Conservation (phyloP, 2,329 filamentous ascomycete genomes). For the Fusarium dlaminii region DNA sequence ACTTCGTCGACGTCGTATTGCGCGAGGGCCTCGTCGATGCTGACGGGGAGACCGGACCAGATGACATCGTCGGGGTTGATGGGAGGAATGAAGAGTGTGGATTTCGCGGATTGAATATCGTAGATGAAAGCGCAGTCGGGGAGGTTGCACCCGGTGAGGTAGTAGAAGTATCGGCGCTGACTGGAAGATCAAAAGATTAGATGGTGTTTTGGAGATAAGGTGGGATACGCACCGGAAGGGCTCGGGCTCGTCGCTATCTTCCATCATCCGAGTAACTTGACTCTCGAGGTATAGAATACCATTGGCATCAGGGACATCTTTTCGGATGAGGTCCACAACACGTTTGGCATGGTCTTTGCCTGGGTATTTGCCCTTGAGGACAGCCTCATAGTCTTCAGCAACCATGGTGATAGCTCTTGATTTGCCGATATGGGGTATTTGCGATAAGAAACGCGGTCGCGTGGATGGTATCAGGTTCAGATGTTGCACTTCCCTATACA, state of each 20-base stretch:
- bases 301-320: slow-evolving; percentile 68
- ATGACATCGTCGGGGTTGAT: slow-evolving; percentile 89
- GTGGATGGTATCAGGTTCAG: neutral
- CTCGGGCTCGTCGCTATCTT: slow-evolving; percentile 87
- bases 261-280: slow-evolving; percentile 80
- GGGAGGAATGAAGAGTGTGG: slow-evolving; percentile 91
- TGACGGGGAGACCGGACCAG: slow-evolving; percentile 90
- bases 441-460: neutral
- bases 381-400: slow-evolving; percentile 57
- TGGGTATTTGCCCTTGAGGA: slow-evolving; percentile 75
- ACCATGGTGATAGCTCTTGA: slow-evolving; percentile 45
- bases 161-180: slow-evolving; percentile 94
- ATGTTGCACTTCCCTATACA: neutral
- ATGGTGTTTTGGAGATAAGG: neutral
- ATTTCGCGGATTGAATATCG: slow-evolving; percentile 75
- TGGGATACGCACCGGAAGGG: slow-evolving; percentile 74
- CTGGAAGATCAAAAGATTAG: slow-evolving; percentile 52
- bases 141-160: slow-evolving; percentile 84
- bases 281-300: slow-evolving; percentile 91
- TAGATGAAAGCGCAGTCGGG: slow-evolving; percentile 85
- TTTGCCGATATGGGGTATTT: slow-evolving; percentile 1
- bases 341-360: slow-evolving; percentile 87
- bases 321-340: slow-evolving; percentile 81
- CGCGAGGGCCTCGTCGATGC: slow-evolving; percentile 75
- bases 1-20: slow-evolving; percentile 87